Percentiles rank a stretch among this genome's conserved stretches.
Evolutionary conservation across 2,329 filamentous ascomycete species (phyloP).

Genomic region (Microsporum audouinii): DNA sequence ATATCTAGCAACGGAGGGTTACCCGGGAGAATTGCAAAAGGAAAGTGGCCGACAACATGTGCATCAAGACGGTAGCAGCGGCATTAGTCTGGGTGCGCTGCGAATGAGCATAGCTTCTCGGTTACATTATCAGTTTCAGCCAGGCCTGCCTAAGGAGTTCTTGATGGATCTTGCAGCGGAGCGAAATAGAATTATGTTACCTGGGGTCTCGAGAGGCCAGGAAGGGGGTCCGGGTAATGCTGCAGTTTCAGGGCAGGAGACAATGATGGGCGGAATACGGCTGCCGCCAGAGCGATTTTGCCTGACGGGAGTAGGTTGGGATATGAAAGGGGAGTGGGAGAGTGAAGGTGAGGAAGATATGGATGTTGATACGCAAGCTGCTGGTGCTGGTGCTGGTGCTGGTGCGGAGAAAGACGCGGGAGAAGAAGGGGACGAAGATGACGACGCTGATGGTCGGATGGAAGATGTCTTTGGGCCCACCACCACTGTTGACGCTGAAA

Average conservation of each 20-base stretch:
- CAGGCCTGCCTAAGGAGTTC: conserved; percentile 50
- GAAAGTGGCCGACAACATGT: conserved; percentile 22
- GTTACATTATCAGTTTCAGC: conserved; percentile 49
- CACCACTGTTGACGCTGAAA: conserved; percentile 26
- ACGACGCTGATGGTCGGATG: conserved; percentile 38
- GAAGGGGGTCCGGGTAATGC: conserved; percentile 24
- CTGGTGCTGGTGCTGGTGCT: conserved; percentile 15
- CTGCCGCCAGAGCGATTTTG: conserved; percentile 53
- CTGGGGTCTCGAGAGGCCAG: conserved; percentile 41
- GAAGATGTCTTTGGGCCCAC: conserved; percentile 39
- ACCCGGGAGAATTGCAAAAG: conserved; percentile 31
- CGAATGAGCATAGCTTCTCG: conserved; percentile 50
- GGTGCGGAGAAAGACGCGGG: conserved; percentile 18
- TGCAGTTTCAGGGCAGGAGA: conserved; percentile 19
- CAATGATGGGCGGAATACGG: conserved; percentile 42
- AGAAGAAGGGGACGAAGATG: conserved; percentile 29
- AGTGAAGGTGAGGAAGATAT: conserved; percentile 16
- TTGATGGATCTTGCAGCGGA: conserved; percentile 47
- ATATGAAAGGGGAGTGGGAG: conserved; percentile 41
- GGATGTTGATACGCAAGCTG: conserved; percentile 11
- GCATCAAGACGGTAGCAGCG: conserved; percentile 24
- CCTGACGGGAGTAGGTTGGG: conserved; percentile 46
- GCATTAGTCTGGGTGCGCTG: conserved; percentile 46
- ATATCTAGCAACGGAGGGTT: conserved; percentile 41
- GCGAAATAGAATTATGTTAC: conserved; percentile 43